Base-by-base conservation (phyloP, 2,329 filamentous ascomycete genomes). In the Aspergillus fumigatus region DNA sequence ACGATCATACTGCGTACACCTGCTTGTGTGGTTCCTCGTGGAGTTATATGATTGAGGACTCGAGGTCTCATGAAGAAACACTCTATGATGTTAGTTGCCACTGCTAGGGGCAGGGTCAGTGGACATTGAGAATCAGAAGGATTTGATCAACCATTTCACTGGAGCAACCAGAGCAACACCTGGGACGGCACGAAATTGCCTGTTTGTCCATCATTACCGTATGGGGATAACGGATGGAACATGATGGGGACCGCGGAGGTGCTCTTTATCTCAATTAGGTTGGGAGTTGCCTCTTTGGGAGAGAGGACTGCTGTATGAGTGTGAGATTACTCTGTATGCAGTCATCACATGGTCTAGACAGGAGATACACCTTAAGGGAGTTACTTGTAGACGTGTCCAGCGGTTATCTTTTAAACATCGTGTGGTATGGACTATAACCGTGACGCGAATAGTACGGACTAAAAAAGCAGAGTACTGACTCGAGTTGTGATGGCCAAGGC, bases 121-220 rank as follows among this genome's bases (percentile, higher is more conserved):
- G 32, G 14, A 17, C 32, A 7, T 38, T 17, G 32, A 38, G 32
- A 38, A 38, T 14, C 1, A 7, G 32, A 17, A 38, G 32, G 32
- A 38, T 17, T 17, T 7, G 27, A n/a, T 14, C 19, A 17, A 51
- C 10, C n/a, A 21, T n/a, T 27, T 49, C 47, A 50, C 51, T 23
- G 27, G 38, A 55, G 48, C 48, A 48, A 43, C 48, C 51, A 48
- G 52, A 60, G 50, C 54, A 57, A 59, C 47, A 59, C 47, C 29
- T 53, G 59, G 57, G 52, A 59, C 59, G 59, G 59, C 54, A 57
- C 52, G 43, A 55, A 50, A 27, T 32, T 26, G 43, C 23, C 21
- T 47, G 5, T 47, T 32, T 48, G 50, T 50, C 29, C 29, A 40
- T 35, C n/a, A 52, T 48, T 50, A n/a, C 29, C 25, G n/a, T 41